Percentiles rank a stretch among this genome's conserved stretches.
Conservation (phyloP, 345 rosid genomes). For the Citrus maxima region DNA sequence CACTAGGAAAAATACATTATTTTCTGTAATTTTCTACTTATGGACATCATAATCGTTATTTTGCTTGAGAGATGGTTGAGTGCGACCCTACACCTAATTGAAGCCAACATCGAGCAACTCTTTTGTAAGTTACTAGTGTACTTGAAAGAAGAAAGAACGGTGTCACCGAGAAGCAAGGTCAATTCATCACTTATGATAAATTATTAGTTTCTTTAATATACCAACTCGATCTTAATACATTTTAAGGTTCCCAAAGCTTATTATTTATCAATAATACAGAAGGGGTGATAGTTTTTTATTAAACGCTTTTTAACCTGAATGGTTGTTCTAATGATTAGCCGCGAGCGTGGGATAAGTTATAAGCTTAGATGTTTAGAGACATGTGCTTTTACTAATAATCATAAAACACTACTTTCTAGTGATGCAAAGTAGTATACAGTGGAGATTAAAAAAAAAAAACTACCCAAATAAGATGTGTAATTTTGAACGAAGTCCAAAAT, state of each 20-base stretch:
- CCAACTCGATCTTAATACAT: neutral
- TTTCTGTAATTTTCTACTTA: neutral
- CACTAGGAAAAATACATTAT: neutral
- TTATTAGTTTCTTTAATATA: neutral
- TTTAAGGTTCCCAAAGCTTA: neutral
- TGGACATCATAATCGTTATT: neutral
- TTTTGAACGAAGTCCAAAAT: neutral
- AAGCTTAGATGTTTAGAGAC: neutral
- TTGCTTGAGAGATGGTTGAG: slow-evolving; percentile 12
- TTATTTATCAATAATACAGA: neutral
- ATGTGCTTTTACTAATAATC: too few relatives aligned
- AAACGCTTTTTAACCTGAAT: neutral
- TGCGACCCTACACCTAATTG: neutral
- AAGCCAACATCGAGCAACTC: neutral
- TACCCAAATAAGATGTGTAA: too few relatives aligned
- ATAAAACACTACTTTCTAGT: neutral
- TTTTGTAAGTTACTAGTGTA: neutral
- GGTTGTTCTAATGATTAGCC: neutral
- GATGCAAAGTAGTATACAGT: neutral
- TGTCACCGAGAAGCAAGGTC: neutral
- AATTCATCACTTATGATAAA: neutral
- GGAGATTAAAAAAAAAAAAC: too few relatives aligned
- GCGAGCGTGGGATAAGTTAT: neutral
- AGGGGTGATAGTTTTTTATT: neutral
- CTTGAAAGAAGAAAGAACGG: neutral